phyloP scores from a whole-genome alignment of 495 filamentous ascomycete species.

The Platismatia glauca region DNA sequence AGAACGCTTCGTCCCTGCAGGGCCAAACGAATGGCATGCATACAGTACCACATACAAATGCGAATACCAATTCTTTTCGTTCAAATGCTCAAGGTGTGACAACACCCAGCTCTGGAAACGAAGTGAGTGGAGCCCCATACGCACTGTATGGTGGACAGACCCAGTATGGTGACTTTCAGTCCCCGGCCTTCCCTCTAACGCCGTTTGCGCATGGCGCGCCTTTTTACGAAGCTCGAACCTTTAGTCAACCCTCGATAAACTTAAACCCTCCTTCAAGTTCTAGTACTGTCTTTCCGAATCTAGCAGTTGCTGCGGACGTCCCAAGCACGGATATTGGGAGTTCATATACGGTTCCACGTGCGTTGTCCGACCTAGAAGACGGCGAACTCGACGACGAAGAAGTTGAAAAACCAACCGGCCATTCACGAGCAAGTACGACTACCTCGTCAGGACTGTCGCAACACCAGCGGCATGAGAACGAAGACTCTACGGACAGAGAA shows the following conservation, averaged over 20 bases:
- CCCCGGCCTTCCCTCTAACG: constrained; percentile 8
- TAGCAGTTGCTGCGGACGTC: neutral
- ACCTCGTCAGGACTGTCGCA: constrained; percentile 2
- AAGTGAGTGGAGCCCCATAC: neutral
- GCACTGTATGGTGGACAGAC: neutral
- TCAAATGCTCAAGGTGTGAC: constrained; percentile 13
- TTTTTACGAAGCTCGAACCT: constrained; percentile 1
- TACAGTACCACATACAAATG: constrained; percentile 1
- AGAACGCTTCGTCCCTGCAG: constrained; percentile 3
- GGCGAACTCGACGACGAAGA: constrained; percentile 66
- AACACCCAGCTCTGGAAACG: constrained; percentile 1
- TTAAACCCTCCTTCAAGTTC: neutral
- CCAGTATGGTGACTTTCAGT: constrained; percentile 8
- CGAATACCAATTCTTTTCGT: constrained; percentile 15
- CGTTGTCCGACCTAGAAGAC: constrained; percentile 46
- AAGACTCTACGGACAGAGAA: neutral
- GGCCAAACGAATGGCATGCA: neutral
- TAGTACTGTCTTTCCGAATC: neutral
- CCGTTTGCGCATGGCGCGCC: neutral
- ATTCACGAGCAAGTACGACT: constrained; percentile 11
- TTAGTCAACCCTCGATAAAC: neutral
- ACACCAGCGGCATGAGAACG: neutral
- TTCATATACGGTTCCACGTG: neutral
- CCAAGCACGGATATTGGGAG: neutral
- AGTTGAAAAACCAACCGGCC: constrained; percentile 32